Evolutionary conservation across 257 asterid genomes (phyloP).

Genomic region (Jacaranda mimosifolia): DNA sequence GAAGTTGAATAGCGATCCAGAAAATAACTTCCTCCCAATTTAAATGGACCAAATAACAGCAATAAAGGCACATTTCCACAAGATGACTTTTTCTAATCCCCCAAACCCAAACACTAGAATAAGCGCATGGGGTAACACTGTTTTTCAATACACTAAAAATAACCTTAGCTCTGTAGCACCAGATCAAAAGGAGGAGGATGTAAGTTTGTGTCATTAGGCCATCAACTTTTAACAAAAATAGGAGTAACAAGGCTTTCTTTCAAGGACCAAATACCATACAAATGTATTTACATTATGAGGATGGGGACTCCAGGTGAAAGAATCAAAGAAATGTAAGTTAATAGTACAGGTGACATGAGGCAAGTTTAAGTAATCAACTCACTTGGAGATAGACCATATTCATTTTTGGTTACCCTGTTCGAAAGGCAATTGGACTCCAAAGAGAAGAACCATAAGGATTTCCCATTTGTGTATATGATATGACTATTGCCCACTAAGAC

Average conservation of each 20-base stretch:
- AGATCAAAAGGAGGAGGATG: background rate
- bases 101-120: background rate
- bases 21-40: background rate
- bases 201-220: background rate
- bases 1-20: background rate
- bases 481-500: background rate
- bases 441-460: no score
- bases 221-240: no score
- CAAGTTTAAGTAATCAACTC: conserved; percentile 11
- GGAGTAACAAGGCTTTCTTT: background rate
- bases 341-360: background rate
- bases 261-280: background rate
- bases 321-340: background rate
- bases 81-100: background rate
- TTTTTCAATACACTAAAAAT: no score
- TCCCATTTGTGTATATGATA: background rate
- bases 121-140: background rate
- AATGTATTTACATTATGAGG: background rate
- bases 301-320: background rate
- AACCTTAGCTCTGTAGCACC: background rate
- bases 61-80: background rate
- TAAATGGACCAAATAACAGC: background rate
- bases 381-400: background rate
- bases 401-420: no score
- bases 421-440: no score